Conservation (phyloP, 495 filamentous ascomycete species). For the Neurospora sp. region DNA sequence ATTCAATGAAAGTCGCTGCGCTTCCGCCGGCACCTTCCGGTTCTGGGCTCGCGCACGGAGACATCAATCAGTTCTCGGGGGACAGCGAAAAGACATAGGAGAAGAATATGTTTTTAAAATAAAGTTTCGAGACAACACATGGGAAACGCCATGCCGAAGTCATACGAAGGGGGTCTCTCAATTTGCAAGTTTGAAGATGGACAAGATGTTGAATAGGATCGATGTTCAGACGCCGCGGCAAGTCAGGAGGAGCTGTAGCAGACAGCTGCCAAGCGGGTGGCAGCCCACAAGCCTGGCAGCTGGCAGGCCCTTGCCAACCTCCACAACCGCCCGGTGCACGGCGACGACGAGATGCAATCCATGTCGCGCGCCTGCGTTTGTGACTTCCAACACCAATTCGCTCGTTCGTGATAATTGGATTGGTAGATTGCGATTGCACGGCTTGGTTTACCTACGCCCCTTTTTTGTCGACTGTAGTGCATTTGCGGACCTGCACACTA, state of each 20-base stretch:
- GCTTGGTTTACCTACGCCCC: neutral
- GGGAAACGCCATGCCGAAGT: neutral
- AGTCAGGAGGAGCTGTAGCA: neutral
- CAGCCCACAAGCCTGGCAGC: neutral
- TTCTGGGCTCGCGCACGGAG: neutral
- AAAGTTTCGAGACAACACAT: neutral
- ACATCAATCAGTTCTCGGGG: neutral
- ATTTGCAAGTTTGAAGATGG: neutral
- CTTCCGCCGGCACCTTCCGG: neutral
- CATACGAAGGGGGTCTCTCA: neutral
- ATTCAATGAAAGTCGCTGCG: neutral
- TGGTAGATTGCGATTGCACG: neutral
- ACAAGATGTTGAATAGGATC: neutral
- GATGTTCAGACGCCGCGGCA: neutral
- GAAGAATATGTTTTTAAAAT: no score
- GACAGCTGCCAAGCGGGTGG: neutral
- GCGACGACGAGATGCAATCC: neutral
- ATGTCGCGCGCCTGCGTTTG: neutral
- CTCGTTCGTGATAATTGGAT: neutral
- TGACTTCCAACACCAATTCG: neutral
- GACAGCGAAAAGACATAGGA: no score
- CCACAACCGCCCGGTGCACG: neutral
- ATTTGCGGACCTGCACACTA: neutral
- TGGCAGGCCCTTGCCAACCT: neutral
- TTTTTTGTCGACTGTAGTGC: neutral